phyloP scores from a whole-genome alignment of 2,329 filamentous ascomycete species.

The Orbilia oligospora region DNA sequence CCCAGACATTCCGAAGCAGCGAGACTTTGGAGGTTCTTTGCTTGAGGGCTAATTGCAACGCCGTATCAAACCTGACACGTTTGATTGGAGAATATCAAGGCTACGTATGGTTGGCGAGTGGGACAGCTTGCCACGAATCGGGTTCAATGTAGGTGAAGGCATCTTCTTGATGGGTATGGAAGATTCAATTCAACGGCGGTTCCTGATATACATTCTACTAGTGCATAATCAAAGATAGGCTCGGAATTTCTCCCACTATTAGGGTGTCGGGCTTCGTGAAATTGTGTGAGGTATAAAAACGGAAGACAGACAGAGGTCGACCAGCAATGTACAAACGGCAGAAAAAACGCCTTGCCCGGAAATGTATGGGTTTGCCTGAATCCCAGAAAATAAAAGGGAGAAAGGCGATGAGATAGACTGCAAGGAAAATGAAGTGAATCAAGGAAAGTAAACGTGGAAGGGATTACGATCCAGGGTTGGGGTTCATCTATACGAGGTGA shows the following conservation, averaged over 20 bases:
- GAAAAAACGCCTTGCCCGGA: constrained; percentile 59
- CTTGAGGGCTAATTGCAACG: background rate
- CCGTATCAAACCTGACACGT: background rate
- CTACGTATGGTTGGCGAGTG: background rate
- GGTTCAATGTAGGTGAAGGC: background rate
- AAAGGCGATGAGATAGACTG: constrained; percentile 32
- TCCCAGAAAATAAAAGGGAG: constrained; percentile 27
- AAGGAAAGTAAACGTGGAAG: constrained; percentile 30
- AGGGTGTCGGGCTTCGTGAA: constrained; percentile 45
- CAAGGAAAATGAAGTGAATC: constrained; percentile 18
- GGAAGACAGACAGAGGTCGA: constrained; percentile 51
- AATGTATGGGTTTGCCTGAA: constrained; percentile 37
- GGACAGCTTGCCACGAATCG: background rate
- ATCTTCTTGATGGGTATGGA: constrained; percentile 9
- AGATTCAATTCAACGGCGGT: constrained; percentile 52
- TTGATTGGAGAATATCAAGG: background rate
- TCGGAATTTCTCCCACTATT: constrained; percentile 52
- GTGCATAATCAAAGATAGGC: constrained; percentile 46
- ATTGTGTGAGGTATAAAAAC: constrained; percentile 58
- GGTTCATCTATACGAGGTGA: constrained; percentile 78
- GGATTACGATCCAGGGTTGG: constrained; percentile 75
- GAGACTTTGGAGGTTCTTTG: background rate
- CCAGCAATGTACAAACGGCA: constrained; percentile 58
- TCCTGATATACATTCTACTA: constrained; percentile 58
- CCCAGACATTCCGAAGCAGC: background rate